phyloP scores from a whole-genome alignment of 2,329 filamentous ascomycete species.

The Drechslera avenae region DNA sequence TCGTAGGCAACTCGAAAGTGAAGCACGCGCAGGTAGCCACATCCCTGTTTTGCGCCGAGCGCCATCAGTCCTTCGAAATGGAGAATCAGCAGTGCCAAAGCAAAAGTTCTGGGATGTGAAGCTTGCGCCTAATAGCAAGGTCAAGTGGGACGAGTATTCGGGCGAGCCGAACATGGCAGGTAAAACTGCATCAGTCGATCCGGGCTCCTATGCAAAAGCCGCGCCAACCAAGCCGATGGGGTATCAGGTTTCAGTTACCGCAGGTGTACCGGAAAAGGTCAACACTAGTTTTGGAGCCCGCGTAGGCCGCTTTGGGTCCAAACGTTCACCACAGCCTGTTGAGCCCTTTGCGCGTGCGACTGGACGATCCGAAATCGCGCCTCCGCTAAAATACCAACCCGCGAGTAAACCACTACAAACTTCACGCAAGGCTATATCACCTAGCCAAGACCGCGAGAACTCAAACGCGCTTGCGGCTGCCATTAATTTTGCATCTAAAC shows the following conservation, averaged over 20 bases:
- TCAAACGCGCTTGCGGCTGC: conserved; percentile 35
- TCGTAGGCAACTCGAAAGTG: conserved; percentile 20
- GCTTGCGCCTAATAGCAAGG: conserved; percentile 42
- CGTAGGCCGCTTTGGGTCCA: conserved; percentile 32
- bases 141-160: conserved; percentile 68
- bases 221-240: conserved; percentile 31
- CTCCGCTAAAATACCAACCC: conserved; percentile 66
- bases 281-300: conserved; percentile 40
- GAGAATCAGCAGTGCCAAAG: conserved; percentile 22
- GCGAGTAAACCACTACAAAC: conserved; percentile 63
- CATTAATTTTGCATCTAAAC: conserved; percentile 22
- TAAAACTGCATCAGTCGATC: conserved; percentile 62
- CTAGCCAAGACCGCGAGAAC: conserved; percentile 22
- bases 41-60: conserved; percentile 45
- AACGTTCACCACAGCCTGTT: conserved; percentile 36
- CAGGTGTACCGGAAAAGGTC: conserved; percentile 30
- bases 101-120: conserved; percentile 48
- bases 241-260: conserved; percentile 41
- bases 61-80: conserved; percentile 26
- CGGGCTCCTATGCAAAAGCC: conserved; percentile 49
- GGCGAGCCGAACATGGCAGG: conserved; percentile 64
- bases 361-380: conserved; percentile 68
- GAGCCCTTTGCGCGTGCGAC: conserved; percentile 74
- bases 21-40: conserved; percentile 25
- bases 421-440: conserved; percentile 34